Base-by-base conservation (phyloP, 2,329 filamentous ascomycete species). In the Colletotrichum sp. region DNA sequence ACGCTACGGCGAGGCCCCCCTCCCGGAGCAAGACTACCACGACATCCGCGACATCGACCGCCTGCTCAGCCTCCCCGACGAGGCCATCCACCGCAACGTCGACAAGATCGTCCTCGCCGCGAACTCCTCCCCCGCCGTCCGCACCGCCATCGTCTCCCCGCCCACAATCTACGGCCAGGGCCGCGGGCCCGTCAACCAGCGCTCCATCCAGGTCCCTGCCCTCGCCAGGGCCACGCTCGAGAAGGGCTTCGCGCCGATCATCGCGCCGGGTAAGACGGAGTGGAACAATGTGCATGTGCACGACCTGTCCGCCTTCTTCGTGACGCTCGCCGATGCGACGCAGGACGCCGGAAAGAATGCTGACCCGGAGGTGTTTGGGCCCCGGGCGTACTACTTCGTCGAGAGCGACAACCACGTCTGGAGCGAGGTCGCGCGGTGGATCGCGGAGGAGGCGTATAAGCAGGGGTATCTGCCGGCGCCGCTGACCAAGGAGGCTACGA, bases 301-400 rank as follows among this genome's bases (percentile, higher is more conserved):
- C 64, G 88, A 90, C 78, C 81, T 91, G n/a, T 83, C 84, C 8
- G 80, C 80, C 9, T 81, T 90, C 66, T 87, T 88, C 71, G 80
- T 84, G 61, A 80, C 80, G 63, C 85, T 91, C 21, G 86, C 88
- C 10, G 86, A 88, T 55, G 87, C 88, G 3, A 87, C 87, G 2
- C 87, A 92, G 43, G 92, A 93, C 6, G 86, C 90, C 0, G 86
- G 86, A 70, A 91, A 90, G 77, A 85, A 86, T 66, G 83, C 87
- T 6, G 89, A 92, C 72, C 84, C 89, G 1, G 92, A 94, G 79
- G 85, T 92, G 6, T 95, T 94, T 88, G 92, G 92, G 2, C 82
- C 83, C 0, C 82, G 90, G 38, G 93, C 87, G 1, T 95, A 95
- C 82, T 95, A 92, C 84, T 92, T 95, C 77, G 87, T 89, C 9